Conservation (phyloP, 2,329 filamentous ascomycete species). For the Aaosphaeria arxii region DNA sequence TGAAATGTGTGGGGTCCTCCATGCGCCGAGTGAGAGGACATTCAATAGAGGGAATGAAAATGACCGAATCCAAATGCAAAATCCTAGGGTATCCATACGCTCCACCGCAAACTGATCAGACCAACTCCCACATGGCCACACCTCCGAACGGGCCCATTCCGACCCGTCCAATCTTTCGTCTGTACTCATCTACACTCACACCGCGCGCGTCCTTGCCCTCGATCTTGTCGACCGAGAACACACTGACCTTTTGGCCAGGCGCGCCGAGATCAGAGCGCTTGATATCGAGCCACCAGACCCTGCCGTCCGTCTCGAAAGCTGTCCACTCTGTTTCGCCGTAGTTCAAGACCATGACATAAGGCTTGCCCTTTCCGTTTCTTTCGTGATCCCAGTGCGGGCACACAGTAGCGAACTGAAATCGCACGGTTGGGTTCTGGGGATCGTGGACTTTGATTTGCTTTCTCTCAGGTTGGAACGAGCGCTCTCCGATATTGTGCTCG, state of each 20-base stretch:
- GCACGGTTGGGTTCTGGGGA: slow-evolving; percentile 47
- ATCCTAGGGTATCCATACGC: slow-evolving; percentile 2
- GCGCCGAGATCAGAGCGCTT: slow-evolving; percentile 46
- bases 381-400: slow-evolving; percentile 83
- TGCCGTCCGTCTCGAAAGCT: slow-evolving; percentile 70
- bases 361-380: slow-evolving; percentile 61
- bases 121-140: slow-evolving; percentile 55
- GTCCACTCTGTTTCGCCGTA: slow-evolving; percentile 65
- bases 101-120: slow-evolving; percentile 18
- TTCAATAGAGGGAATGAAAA: no score
- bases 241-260: slow-evolving; percentile 57
- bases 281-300: slow-evolving; percentile 80
- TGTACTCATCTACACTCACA: slow-evolving; percentile 40
- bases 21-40: no score
- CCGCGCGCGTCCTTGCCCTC: slow-evolving; percentile 52
- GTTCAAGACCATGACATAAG: slow-evolving; percentile 67
- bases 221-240: slow-evolving; percentile 60
- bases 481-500: slow-evolving; percentile 51
- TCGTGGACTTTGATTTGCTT: slow-evolving; percentile 62
- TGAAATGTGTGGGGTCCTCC: no score
- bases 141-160: slow-evolving; percentile 48
- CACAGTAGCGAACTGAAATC: slow-evolving; percentile 76
- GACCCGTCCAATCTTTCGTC: slow-evolving; percentile 45
- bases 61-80: neutral
- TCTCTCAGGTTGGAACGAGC: slow-evolving; percentile 60